Percentiles rank a stretch among this genome's conserved stretches.
Conservation (phyloP, 805 yeast species). For the Cephaloascus albidus region DNA sequence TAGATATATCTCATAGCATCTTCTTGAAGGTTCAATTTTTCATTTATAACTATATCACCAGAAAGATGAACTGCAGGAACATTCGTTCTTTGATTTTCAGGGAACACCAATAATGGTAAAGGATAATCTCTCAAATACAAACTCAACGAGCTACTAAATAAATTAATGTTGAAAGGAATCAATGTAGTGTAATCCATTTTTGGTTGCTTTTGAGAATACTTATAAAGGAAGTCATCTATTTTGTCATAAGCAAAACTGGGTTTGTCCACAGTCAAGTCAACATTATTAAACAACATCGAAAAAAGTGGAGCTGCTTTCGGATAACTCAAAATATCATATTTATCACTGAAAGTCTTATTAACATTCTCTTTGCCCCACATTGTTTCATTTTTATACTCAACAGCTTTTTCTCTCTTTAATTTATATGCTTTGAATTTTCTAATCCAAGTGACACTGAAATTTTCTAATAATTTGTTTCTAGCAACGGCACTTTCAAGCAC, state of each 20-base stretch:
- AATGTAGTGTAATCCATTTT: slow-evolving; percentile 44
- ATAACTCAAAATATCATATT: slow-evolving; percentile 21
- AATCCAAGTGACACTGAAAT: slow-evolving; percentile 64
- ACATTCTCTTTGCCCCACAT: slow-evolving; percentile 30
- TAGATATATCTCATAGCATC: slow-evolving; percentile 39
- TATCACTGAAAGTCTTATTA: slow-evolving; percentile 21
- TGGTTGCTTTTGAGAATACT: slow-evolving; percentile 45
- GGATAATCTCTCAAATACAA: slow-evolving; percentile 46
- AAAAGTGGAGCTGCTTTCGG: slow-evolving; percentile 43
- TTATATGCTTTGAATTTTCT: slow-evolving; percentile 43
- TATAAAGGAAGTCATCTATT: slow-evolving; percentile 22
- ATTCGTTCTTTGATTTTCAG: slow-evolving; percentile 15
- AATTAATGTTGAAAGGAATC: slow-evolving; percentile 36
- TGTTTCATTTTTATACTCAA: slow-evolving; percentile 25
- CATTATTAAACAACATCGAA: slow-evolving; percentile 36
- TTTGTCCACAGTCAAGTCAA: slow-evolving; percentile 36
- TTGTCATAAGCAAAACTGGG: slow-evolving; percentile 27
- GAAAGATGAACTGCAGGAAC: slow-evolving; percentile 18
- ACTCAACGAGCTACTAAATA: slow-evolving; percentile 32
- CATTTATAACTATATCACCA: slow-evolving; percentile 50
- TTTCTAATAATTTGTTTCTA: slow-evolving; percentile 26
- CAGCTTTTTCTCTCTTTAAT: slow-evolving; percentile 25
- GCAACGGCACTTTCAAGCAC: slow-evolving; percentile 16
- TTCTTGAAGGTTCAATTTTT: slow-evolving; percentile 33
- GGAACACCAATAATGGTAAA: slow-evolving; percentile 46